These are phyloP conservation scores for Pseudocohnilembus persalinus DNA, from an alignment of 169 alveolate species.

Conservation along the genomic window DNA sequence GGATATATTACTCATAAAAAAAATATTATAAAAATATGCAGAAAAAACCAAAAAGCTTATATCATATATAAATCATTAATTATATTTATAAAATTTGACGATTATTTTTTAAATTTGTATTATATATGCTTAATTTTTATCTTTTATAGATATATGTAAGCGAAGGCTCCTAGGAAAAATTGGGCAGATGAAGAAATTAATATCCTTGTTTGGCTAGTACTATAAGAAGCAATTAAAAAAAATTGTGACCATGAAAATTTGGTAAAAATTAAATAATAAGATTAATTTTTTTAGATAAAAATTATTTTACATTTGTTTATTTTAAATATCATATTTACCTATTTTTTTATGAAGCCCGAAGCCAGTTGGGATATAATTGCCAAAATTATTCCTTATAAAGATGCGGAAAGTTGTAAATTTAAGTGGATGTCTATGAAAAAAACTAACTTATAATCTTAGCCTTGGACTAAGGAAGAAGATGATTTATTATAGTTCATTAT, in stretches of 20 bases:
- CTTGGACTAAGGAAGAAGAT: slow-evolving; percentile 72
- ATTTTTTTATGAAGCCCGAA: neutral
- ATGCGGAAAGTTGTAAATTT: slow-evolving; percentile 25
- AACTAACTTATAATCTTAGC: slow-evolving; percentile 15
- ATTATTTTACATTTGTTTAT: neutral
- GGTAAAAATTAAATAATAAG: neutral
- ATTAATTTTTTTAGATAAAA: neutral
- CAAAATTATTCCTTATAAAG: slow-evolving; percentile 5
- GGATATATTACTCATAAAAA: no score
- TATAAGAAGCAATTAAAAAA: neutral
- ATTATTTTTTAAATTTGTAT: no score
- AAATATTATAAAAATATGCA: no score
- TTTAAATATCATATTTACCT: neutral
- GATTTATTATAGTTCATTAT: slow-evolving; percentile 42
- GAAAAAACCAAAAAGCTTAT: no score
- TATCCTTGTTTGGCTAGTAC: slow-evolving; percentile 25
- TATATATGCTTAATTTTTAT: no score
- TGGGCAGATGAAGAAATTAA: slow-evolving; percentile 35
- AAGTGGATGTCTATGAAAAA: slow-evolving; percentile 28
- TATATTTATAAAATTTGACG: no score
- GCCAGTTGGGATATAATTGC: neutral
- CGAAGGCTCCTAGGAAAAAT: slow-evolving; percentile 17
- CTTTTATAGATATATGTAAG: neutral
- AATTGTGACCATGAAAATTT: neutral
- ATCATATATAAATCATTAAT: no score